A percentile compares a stretch with the other conserved stretches of the same genome.
Conservation (phyloP, 106 monocot genomes). For the Apostasia ramifera region DNA sequence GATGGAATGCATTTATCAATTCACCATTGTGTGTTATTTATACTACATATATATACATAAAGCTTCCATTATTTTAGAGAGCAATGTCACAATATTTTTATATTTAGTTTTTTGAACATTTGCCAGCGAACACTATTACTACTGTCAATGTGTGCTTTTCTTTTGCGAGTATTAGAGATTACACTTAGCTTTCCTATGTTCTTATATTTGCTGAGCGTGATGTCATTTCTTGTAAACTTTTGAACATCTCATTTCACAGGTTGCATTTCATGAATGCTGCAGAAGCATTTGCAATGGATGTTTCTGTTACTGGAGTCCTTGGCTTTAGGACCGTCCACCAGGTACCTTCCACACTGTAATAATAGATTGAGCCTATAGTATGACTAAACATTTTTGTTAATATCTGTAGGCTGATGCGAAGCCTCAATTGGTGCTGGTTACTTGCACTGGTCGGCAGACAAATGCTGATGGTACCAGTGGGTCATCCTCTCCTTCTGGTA, state of each 20-base stretch:
- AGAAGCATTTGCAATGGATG: constrained; percentile 58
- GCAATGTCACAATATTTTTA: too few relatives aligned
- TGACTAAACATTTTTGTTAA: background rate
- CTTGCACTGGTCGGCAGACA: constrained; percentile 32
- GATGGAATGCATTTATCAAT: too few relatives aligned
- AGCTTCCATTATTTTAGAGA: too few relatives aligned
- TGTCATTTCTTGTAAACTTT: background rate
- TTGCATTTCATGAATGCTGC: constrained; percentile 56
- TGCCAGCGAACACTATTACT: background rate
- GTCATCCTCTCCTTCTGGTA: constrained; percentile 1
- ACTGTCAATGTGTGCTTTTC: background rate
- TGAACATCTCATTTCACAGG: constrained; percentile 20
- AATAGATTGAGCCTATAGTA: background rate
- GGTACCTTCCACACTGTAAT: constrained; percentile 26
- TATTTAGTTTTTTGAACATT: too few relatives aligned
- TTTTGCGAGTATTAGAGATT: background rate
- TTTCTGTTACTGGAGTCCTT: constrained; percentile 78
- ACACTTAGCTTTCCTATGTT: too few relatives aligned
- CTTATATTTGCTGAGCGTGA: background rate
- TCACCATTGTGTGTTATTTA: too few relatives aligned
- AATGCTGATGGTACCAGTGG: constrained; percentile 6
- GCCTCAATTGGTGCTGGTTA: constrained; percentile 79
- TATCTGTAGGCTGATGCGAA: constrained; percentile 69
- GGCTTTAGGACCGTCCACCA: constrained; percentile 88
- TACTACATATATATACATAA: too few relatives aligned